Evolutionary conservation across 176 grass and related monocot genomes (phyloP).

Genomic region (Avena eriantha): DNA sequence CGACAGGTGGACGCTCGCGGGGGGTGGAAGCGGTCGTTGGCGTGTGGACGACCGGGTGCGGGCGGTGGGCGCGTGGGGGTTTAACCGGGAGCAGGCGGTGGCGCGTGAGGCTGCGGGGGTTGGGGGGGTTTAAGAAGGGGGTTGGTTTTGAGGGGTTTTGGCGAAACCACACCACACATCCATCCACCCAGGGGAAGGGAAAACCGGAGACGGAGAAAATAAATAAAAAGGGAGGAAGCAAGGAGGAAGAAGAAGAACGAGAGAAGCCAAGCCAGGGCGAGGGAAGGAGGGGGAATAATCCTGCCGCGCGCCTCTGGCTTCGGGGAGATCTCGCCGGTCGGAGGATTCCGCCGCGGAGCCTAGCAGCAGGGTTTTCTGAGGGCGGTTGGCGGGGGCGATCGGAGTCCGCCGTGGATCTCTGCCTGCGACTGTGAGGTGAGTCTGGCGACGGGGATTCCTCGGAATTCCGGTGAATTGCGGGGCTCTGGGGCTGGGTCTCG

Average conservation of each 20-base stretch:
- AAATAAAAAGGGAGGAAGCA: conserved; percentile 47
- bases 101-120: conserved; percentile 32
- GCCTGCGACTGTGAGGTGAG: conserved; percentile 50
- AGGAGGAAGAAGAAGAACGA: not conserved
- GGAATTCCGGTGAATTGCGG: conserved; percentile 45
- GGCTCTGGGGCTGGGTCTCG: not conserved
- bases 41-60: conserved; percentile 35
- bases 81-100: conserved; percentile 20
- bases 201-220: conserved; percentile 33
- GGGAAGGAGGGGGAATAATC: conserved; percentile 31
- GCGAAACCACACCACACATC: conserved; percentile 61
- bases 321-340: conserved; percentile 27
- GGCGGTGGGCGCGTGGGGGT: conserved; percentile 36
- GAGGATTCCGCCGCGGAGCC: conserved; percentile 22
- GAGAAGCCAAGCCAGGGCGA: not conserved
- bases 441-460: conserved; percentile 3
- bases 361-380: conserved; percentile 29
- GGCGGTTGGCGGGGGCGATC: conserved; percentile 41
- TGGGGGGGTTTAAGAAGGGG: conserved; percentile 62
- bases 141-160: conserved; percentile 97
- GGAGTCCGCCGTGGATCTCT: conserved; percentile 37
- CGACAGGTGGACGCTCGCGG: conserved; percentile 31
- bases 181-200: conserved; percentile 32
- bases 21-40: conserved; percentile 35
- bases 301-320: not conserved